Conservation (phyloP, 108 stramenopile species). For the Pelagomonas calceolata region DNA sequence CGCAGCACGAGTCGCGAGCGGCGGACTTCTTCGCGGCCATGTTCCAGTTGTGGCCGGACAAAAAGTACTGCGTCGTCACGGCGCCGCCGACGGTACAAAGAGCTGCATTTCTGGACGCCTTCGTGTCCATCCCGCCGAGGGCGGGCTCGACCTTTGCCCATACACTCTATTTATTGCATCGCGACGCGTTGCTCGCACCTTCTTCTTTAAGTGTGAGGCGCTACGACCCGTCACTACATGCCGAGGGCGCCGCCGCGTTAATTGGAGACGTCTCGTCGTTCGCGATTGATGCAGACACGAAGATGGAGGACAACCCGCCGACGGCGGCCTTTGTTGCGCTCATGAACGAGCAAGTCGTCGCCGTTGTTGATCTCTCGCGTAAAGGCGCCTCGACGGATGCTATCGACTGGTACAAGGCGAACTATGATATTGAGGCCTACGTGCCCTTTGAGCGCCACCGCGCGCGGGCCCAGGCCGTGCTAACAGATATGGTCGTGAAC, state of each 20-base stretch:
- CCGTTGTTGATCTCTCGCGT: conserved; percentile 18
- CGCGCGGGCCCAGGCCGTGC: conserved; percentile 22
- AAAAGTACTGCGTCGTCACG: conserved; percentile 39
- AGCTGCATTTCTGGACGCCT: conserved; percentile 22
- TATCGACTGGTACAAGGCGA: conserved; percentile 14
- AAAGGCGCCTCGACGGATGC: not conserved
- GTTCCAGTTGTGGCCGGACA: conserved; percentile 31
- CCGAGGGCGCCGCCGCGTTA: not conserved
- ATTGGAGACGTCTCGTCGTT: no score
- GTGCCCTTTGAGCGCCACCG: conserved; percentile 30
- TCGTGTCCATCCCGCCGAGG: conserved; percentile 14
- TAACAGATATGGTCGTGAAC: conserved; percentile 18
- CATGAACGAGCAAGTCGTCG: conserved; percentile 10
- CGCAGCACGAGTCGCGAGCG: conserved; percentile 17
- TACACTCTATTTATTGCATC: conserved; percentile 32
- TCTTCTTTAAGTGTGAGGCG: not conserved
- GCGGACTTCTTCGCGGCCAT: conserved; percentile 34
- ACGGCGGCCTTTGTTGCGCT: conserved; percentile 25
- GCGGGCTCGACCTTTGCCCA: conserved; percentile 28
- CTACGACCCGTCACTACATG: not conserved
- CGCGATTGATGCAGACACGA: not conserved
- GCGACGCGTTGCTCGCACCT: conserved; percentile 14
- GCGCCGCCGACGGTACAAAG: conserved; percentile 18
- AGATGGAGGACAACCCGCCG: conserved; percentile 24
- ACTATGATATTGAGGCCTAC: conserved; percentile 29